These are phyloP conservation scores for Epichloe typhina DNA, from an alignment of 2,329 filamentous ascomycete species.

Conservation along the genomic window DNA sequence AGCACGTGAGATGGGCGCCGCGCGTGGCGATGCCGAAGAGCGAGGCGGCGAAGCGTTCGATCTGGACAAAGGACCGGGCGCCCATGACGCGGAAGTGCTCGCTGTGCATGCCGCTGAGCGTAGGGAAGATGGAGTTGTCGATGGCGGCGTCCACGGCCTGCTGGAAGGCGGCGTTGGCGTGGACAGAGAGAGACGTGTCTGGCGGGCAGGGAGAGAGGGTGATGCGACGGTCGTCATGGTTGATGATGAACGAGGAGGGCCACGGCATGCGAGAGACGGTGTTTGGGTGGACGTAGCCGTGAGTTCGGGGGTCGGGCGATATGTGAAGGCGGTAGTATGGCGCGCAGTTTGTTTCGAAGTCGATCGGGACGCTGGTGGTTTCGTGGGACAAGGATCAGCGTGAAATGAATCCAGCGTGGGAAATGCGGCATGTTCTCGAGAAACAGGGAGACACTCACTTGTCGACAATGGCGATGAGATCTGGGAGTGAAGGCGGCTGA, in stretches of 20 bases:
- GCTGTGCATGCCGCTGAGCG: slow-evolving; percentile 25
- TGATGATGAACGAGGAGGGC: slow-evolving; percentile 25
- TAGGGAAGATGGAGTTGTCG: slow-evolving; percentile 23
- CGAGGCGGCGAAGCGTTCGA: slow-evolving; percentile 49
- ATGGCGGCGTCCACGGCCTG: slow-evolving; percentile 25
- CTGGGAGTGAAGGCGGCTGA: slow-evolving; percentile 13
- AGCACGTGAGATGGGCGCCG: slow-evolving; percentile 54
- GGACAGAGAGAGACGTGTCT: slow-evolving; percentile 12
- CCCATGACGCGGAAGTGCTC: slow-evolving; percentile 30
- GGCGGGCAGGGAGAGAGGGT: slow-evolving; percentile 16
- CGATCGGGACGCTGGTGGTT: slow-evolving; percentile 30
- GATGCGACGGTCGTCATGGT: slow-evolving; percentile 19
- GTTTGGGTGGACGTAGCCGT: slow-evolving; percentile 35
- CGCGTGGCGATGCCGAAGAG: slow-evolving; percentile 57
- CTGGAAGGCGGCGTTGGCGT: slow-evolving; percentile 27
- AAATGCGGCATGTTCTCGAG: too few relatives aligned
- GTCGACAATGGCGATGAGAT: slow-evolving; percentile 28
- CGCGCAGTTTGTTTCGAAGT: slow-evolving; percentile 22
- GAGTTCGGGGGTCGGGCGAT: slow-evolving; percentile 29
- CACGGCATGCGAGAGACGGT: slow-evolving; percentile 35
- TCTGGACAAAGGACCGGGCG: slow-evolving; percentile 22
- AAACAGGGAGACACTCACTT: slow-evolving; percentile 20
- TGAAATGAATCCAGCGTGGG: too few relatives aligned
- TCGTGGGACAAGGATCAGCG: neutral
- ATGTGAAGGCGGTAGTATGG: slow-evolving; percentile 34